phyloP scores from a whole-genome alignment of 768 basidiomycete species.

The Lentinula boryana region DNA sequence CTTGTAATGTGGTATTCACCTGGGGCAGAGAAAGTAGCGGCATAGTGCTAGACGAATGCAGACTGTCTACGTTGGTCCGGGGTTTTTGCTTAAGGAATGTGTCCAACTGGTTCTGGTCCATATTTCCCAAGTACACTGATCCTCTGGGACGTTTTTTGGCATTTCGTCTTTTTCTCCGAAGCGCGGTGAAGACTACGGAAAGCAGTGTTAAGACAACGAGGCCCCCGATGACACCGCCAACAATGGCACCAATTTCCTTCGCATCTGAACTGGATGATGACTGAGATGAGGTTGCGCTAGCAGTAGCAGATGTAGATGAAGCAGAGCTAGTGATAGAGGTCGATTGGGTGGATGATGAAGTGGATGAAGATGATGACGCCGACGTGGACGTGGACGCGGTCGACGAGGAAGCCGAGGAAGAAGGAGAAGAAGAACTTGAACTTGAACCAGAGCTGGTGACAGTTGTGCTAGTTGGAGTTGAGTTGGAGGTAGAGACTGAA shows the following conservation, averaged over 20 bases:
- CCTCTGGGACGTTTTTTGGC: conserved; percentile 1
- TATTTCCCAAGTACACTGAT: background rate
- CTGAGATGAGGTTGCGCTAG: background rate
- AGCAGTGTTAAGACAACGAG: background rate
- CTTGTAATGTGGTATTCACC: background rate
- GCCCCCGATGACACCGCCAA: background rate
- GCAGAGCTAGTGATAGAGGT: background rate
- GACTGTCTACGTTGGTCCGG: background rate
- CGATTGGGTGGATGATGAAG: background rate
- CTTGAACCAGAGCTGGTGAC: background rate
- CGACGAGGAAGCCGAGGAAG: background rate
- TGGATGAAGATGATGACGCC: background rate
- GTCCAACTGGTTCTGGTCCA: background rate
- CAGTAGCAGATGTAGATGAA: conserved; percentile 1
- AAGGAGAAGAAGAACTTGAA: background rate
- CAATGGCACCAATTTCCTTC: background rate
- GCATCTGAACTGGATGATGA: background rate
- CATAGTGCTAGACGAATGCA: background rate
- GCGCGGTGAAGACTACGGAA: conserved; percentile 1
- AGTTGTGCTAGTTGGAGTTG: background rate
- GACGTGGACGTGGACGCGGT: background rate
- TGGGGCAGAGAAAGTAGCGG: background rate
- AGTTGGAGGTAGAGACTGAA: background rate
- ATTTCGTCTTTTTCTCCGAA: background rate
- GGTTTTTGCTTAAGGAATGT: background rate